Evolutionary conservation across 2,329 filamentous ascomycete genomes (phyloP).

Genomic region (Pseudocercospora cruenta): DNA sequence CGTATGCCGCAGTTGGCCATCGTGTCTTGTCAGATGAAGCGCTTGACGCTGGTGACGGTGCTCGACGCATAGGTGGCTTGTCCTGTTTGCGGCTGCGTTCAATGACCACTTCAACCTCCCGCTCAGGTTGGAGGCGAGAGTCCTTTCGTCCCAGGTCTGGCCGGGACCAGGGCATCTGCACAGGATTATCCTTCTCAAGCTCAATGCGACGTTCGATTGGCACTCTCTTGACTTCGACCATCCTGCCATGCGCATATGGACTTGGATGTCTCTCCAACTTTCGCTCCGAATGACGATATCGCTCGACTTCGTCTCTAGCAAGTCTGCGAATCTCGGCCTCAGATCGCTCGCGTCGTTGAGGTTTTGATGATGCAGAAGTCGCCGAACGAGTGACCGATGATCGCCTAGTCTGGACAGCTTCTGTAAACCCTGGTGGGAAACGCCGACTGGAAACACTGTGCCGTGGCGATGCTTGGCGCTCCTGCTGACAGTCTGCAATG

Average conservation of each 20-base stretch:
- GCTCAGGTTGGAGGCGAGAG: slow-evolving; percentile 2
- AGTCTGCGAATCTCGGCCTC: slow-evolving; percentile 36
- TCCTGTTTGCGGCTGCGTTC: not conserved
- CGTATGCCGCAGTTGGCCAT: slow-evolving; percentile 13
- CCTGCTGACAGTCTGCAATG: not conserved
- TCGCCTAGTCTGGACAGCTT: not conserved
- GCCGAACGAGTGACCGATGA: not conserved
- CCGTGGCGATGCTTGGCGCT: not conserved
- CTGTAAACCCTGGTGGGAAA: not conserved
- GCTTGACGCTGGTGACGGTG: not conserved
- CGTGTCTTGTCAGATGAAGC: slow-evolving; percentile 20
- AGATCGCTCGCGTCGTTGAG: not conserved
- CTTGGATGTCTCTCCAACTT: slow-evolving; percentile 36
- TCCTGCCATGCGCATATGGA: slow-evolving; percentile 37
- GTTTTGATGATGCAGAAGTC: not conserved
- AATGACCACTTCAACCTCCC: not conserved
- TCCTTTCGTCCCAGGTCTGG: slow-evolving; percentile 11
- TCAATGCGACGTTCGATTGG: slow-evolving; percentile 33
- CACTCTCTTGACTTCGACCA: slow-evolving; percentile 29
- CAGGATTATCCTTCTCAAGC: slow-evolving; percentile 22
- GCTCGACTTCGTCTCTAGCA: slow-evolving; percentile 40
- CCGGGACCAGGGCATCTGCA: slow-evolving; percentile 21
- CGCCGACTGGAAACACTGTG: not conserved
- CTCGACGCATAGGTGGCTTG: not conserved
- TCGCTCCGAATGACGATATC: slow-evolving; percentile 40